phyloP scores from a whole-genome alignment of 1,139 yeast genomes.

The Kodamaea plutei region DNA sequence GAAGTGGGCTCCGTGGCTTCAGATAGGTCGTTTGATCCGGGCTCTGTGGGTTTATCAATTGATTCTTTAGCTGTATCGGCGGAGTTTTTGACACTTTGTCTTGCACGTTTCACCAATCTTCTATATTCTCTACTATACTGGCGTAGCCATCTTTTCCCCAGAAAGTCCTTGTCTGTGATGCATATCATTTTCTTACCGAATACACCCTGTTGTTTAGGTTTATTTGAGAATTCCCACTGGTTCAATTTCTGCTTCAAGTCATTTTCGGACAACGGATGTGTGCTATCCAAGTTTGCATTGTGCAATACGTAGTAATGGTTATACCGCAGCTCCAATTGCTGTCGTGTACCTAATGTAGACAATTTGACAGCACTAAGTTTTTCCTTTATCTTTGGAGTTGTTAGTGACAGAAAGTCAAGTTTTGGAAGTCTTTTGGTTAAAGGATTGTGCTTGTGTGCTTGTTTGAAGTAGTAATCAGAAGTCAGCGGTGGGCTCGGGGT shows the following conservation, averaged over 20 bases:
- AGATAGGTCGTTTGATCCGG: too few relatives aligned
- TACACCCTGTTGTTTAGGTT: constrained; percentile 16
- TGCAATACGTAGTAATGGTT: constrained; percentile 74
- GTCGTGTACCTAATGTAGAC: constrained; percentile 59
- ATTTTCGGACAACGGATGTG: constrained; percentile 55
- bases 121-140: constrained; percentile 50
- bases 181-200: constrained; percentile 25
- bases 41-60: too few relatives aligned
- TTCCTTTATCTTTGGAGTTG: constrained; percentile 59
- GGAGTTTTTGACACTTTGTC: constrained; percentile 15
- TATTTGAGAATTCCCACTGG: constrained; percentile 63
- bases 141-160: constrained; percentile 47
- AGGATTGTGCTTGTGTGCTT: constrained; percentile 20
- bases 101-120: constrained; percentile 50
- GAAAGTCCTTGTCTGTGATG: constrained; percentile 38
- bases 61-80: too few relatives aligned
- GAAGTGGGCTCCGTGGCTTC: too few relatives aligned
- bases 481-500: constrained; percentile 16
- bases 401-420: constrained; percentile 56
- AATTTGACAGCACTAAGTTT: constrained; percentile 53
- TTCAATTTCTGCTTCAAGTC: constrained; percentile 52
- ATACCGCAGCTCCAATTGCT: constrained; percentile 64
- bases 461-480: constrained; percentile 31
- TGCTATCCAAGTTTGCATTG: constrained; percentile 82
- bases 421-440: constrained; percentile 45